Evolutionary conservation across 2,329 filamentous ascomycete genomes (phyloP).

Genomic region (Talaromyces funiculosus): DNA sequence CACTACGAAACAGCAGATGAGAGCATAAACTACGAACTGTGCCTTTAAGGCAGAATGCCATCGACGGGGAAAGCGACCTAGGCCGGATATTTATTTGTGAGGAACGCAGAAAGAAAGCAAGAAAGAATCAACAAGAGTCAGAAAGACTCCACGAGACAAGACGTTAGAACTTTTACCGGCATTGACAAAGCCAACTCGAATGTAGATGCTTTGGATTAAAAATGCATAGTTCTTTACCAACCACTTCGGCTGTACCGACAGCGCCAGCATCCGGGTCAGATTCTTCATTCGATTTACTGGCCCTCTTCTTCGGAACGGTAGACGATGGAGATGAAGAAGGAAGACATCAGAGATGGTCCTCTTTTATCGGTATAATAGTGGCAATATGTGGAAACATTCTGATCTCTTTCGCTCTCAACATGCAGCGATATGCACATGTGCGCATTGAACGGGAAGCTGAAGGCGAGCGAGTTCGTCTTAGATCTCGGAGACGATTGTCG

Average conservation of each 20-base stretch:
- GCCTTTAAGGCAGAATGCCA: constrained; percentile 4
- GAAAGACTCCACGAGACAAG: background rate
- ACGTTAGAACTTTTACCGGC: background rate
- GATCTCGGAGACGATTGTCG: constrained; percentile 39
- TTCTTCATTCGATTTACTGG: constrained; percentile 17
- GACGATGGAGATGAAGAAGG: constrained; percentile 18
- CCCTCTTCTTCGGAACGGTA: constrained; percentile 13
- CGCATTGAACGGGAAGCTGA: constrained; percentile 67
- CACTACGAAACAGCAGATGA: background rate
- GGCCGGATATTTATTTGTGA: background rate
- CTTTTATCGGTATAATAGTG: constrained; percentile 87
- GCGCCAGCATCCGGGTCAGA: background rate
- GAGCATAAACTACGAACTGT: background rate
- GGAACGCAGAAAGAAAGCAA: background rate
- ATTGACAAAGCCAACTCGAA: background rate
- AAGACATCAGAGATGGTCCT: constrained; percentile 60
- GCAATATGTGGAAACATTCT: constrained; percentile 89
- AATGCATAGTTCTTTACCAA: background rate
- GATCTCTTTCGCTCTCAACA: constrained; percentile 92
- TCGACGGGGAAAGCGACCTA: background rate
- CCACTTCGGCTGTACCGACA: background rate
- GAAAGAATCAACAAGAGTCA: too few species aligned
- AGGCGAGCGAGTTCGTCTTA: constrained; percentile 40
- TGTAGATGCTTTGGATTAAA: background rate
- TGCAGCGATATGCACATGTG: constrained; percentile 92